Evolutionary conservation across 164 flowering plant species (phyloP).

Genomic region (Buxus sempervirens): DNA sequence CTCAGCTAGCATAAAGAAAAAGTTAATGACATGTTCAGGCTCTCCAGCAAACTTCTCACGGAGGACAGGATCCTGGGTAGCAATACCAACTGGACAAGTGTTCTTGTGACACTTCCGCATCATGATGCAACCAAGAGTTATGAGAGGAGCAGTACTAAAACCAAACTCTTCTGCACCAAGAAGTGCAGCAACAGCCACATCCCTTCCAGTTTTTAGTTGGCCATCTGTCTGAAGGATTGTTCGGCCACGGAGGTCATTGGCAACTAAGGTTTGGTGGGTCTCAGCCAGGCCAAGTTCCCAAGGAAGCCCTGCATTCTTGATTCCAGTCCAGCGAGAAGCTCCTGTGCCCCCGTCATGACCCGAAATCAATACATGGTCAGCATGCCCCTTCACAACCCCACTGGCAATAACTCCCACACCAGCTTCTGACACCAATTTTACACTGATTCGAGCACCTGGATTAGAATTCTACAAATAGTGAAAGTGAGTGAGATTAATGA

Average conservation of each 20-base stretch:
- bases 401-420: slow-evolving; percentile 99
- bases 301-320: slow-evolving; percentile 96
- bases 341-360: slow-evolving; percentile 99
- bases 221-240: slow-evolving; percentile 94
- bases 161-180: slow-evolving; percentile 99
- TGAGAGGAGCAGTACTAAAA: slow-evolving; percentile 98
- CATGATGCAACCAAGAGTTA: slow-evolving; percentile 99
- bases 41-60: slow-evolving; percentile 98
- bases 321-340: slow-evolving; percentile 99
- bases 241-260: slow-evolving; percentile 96
- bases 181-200: slow-evolving; percentile 95
- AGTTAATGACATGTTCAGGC: slow-evolving; percentile 96
- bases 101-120: slow-evolving; percentile 99
- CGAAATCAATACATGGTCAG: slow-evolving; percentile 94
- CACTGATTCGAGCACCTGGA: slow-evolving; percentile 90
- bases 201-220: slow-evolving; percentile 95
- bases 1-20: slow-evolving; percentile 98
- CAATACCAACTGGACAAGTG: slow-evolving; percentile 99
- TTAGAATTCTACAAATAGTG: slow-evolving; percentile 64
- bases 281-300: slow-evolving; percentile 99
- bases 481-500: slow-evolving; percentile 1
- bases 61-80: slow-evolving; percentile 99
- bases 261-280: slow-evolving; percentile 97
- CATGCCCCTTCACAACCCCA: slow-evolving; percentile 99
- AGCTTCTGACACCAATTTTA: slow-evolving; percentile 95